Evolutionary conservation across 2,329 filamentous ascomycete genomes (phyloP), one percentile per base, ranked within the genome.

Genomic region (Chrysoporthe deuterocubensis): DNA sequence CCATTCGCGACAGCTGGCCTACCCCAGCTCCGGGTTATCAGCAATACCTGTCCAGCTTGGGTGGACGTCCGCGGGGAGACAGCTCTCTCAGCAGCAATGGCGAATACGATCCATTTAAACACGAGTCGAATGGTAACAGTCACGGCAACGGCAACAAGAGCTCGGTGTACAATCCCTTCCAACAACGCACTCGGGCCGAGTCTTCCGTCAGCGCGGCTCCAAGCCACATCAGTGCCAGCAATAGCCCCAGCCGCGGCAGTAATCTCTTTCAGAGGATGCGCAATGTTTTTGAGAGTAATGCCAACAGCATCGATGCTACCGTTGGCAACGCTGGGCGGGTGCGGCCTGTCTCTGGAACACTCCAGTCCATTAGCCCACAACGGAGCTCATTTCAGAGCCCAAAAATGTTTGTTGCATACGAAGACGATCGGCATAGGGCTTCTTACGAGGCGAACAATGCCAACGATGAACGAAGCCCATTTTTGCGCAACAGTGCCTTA

Each of bases 231-330:
- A 56, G 63, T 67, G 61, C 21, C 63, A 60, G 9, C 37, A 60
- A 21, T 14, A 62, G 44, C 37, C 43, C 68, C 26, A 56, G 26
- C 57, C 32, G 64, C 9, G 62, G 64, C 60, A 74, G 73, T 11
- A 75, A 73, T 16, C 71, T 82, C 26, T 81, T 82, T 73, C 75
- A 78, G 63, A 76, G 77, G 43, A 79, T 82, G 76, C 77, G 80
- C 32, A 80, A 72, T 67, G 78, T 82, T 52, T 82, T 82, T 64
- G 80, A 82, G 70, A 58, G 46, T 43, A 46, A n/a, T n/a, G 26
- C 71, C 21, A 67, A 62, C 2, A 61, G n/a, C 54, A 42, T 13
- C 21, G 59, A 61, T 18, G 21, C 54, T 64, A 5, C 21, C 21
- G 7, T n/a, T n/a, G 50, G 21, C 5, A 34, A 7, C 13, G 1